phyloP scores from a whole-genome alignment of 2,329 filamentous ascomycete species.

The Helotiales sp. region DNA sequence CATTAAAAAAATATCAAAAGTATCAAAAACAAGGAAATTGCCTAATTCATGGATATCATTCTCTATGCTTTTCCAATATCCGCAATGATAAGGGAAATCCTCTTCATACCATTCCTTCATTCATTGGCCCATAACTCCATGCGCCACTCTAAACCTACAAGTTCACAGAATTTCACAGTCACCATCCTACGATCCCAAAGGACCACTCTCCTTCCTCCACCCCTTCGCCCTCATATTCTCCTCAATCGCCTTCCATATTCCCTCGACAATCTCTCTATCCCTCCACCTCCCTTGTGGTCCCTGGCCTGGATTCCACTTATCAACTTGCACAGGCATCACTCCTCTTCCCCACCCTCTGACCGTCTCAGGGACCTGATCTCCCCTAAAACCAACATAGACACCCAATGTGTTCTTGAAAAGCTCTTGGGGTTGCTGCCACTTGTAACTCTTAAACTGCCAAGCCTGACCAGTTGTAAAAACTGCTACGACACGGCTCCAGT shows the following conservation, averaged over 20 bases:
- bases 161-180: background rate
- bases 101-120: background rate
- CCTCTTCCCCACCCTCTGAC: conserved; percentile 84
- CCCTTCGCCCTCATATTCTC: conserved; percentile 81
- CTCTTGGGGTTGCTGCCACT: conserved; percentile 86
- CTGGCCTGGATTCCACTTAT: conserved; percentile 69
- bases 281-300: conserved; percentile 61
- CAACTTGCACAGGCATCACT: conserved; percentile 77
- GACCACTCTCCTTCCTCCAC: conserved; percentile 74
- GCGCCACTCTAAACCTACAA: conserved; percentile 5
- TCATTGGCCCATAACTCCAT: conserved; percentile 9
- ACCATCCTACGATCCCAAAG: conserved; percentile 31
- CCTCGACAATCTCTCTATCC: conserved; percentile 89
- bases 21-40: background rate
- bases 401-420: conserved; percentile 87
- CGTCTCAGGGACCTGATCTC: conserved; percentile 74
- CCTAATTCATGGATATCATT: conserved; percentile 1
- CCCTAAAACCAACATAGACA: conserved; percentile 88
- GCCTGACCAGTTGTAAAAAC: conserved; percentile 97
- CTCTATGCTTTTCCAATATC: background rate
- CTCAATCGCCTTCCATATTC: conserved; percentile 89
- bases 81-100: background rate
- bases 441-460: conserved; percentile 99
- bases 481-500: conserved; percentile 92
- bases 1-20: background rate